Conservation (phyloP, 768 basidiomycete species). For the Ramaria rubella region DNA sequence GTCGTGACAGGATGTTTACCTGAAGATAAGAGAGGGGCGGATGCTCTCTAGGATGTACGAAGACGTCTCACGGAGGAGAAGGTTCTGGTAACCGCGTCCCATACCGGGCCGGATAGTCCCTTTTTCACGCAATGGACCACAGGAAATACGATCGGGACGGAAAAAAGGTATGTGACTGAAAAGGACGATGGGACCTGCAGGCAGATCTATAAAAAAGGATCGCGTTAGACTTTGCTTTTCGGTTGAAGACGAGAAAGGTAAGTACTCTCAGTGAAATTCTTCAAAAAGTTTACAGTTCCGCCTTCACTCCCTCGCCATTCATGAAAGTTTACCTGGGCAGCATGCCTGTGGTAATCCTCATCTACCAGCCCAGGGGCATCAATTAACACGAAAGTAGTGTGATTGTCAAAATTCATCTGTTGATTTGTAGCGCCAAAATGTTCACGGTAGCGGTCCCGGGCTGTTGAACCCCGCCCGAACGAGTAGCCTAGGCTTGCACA, state of each 20-base stretch:
- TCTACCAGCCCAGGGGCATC: slow-evolving; percentile 71
- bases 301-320: slow-evolving; percentile 44
- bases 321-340: slow-evolving; percentile 33
- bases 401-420: slow-evolving; percentile 57
- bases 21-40: slow-evolving; percentile 66
- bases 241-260: slow-evolving; percentile 18
- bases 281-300: slow-evolving; percentile 53
- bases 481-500: slow-evolving; percentile 1
- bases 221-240: not conserved
- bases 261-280: slow-evolving; percentile 37
- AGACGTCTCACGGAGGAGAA: slow-evolving; percentile 58
- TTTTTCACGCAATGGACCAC: slow-evolving; percentile 73
- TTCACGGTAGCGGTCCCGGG: slow-evolving; percentile 46
- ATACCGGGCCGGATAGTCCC: slow-evolving; percentile 65
- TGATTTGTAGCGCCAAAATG: slow-evolving; percentile 75
- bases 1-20: slow-evolving; percentile 35
- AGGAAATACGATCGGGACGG: slow-evolving; percentile 53
- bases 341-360: slow-evolving; percentile 53
- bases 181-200: slow-evolving; percentile 50
- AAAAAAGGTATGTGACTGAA: slow-evolving; percentile 86
- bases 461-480: slow-evolving; percentile 19
- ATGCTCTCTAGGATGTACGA: slow-evolving; percentile 58
- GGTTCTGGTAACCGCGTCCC: slow-evolving; percentile 82
- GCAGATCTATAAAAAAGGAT: slow-evolving; percentile 20
- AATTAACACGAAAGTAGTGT: slow-evolving; percentile 57